These are phyloP conservation scores for Narthecium ossifragum DNA, from an alignment of 106 monocot genomes.

Conservation along the genomic window DNA sequence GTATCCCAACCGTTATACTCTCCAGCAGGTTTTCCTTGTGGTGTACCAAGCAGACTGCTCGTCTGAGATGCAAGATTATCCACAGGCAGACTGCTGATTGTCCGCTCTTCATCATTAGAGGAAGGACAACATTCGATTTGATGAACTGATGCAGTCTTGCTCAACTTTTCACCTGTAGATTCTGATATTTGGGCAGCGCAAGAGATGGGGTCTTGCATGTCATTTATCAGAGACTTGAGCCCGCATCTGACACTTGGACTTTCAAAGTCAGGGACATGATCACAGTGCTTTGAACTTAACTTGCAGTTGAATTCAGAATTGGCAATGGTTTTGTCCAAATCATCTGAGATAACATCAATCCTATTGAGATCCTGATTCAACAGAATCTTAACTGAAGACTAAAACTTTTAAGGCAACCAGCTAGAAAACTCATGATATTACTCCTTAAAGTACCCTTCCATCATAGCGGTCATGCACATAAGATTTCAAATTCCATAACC, in stretches of 20 bases:
- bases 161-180: not conserved
- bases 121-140: not conserved
- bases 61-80: too few species aligned
- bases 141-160: not conserved
- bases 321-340: not conserved
- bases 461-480: too few species aligned
- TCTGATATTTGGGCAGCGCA: not conserved
- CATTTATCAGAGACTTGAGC: not conserved
- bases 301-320: slow-evolving; percentile 5
- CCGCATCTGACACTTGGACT: not conserved
- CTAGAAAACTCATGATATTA: too few species aligned
- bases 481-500: too few species aligned
- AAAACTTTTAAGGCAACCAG: too few species aligned
- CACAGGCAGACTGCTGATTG: not conserved
- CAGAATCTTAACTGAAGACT: too few species aligned
- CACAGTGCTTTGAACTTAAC: not conserved
- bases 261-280: slow-evolving; percentile 1
- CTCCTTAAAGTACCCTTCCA: too few species aligned
- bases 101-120: not conserved
- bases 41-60: slow-evolving; percentile 1
- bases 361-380: too few species aligned
- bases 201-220: slow-evolving; percentile 2
- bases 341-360: slow-evolving; percentile 4
- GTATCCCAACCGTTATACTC: slow-evolving; percentile 29
- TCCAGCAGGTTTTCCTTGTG: not conserved